Base-by-base conservation (phyloP, 2,329 filamentous ascomycete species). In the Neonectria faginata region DNA sequence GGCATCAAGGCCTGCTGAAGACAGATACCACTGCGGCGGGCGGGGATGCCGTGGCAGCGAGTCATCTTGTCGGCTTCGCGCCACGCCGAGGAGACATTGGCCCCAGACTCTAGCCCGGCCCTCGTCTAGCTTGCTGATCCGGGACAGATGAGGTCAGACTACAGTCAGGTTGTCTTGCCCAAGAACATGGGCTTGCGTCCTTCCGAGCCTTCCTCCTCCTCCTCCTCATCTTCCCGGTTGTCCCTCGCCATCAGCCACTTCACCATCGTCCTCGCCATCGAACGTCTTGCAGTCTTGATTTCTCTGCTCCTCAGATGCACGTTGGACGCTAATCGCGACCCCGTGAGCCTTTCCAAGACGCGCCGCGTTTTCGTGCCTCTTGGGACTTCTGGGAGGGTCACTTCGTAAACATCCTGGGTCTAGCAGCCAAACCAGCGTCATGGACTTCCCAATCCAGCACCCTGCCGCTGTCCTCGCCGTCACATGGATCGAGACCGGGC, bases 401-500 rank as follows among this genome's bases (percentile, higher is more conserved):
- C 61, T 62, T 65, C 61, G 63, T 57, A 70, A 65, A 60, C 33
- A 58, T 54, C 56, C 62, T 53, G 54, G 66, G 65, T 55, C 64
- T 70, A 68, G 61, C 58, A 67, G 57, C 62, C 56, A 53, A 64
- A 52, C 65, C 60, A 45, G 66, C 66, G 68, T 74, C 69, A 74
- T 73, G 65, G 64, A 62, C 67, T 73, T 73, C 72, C 72, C 41
- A 67, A 70, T 73, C 57, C 55, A 72, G 72, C 72, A 64, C 36
- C 55, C 62, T 74, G 69, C 72, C 68, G 60, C 62, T 68, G 58
- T 58, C 62, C 71, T 71, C 64, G 51, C 61, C 65, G 63, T 73
- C 66, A 73, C 71, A 73, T 74, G 71, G 71, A 73, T 73, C 64
- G 53, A 54, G 62, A 58, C 45, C 59, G 55, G 55, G 54, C 54